Evolutionary conservation across 768 basidiomycete species (phyloP).

Genomic region (Infundibulicybe gibba): DNA sequence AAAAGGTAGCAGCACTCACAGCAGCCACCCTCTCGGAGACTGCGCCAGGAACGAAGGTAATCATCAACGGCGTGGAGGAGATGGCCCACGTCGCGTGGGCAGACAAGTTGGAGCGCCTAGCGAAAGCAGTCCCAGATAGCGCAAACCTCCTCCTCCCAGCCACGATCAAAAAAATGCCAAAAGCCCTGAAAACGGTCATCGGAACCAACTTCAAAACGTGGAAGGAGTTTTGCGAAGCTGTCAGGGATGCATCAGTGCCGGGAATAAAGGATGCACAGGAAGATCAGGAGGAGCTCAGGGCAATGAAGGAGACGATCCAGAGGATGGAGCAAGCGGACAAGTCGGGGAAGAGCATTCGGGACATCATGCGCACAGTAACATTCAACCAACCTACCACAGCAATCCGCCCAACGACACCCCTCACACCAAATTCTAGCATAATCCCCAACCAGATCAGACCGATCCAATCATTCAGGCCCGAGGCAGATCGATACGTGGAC

Average conservation of each 20-base stretch:
- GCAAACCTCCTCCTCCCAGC: neutral
- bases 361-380: too few relatives aligned
- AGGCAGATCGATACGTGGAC: too few relatives aligned
- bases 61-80: conserved; percentile 3
- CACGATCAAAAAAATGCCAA: conserved; percentile 3
- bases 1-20: conserved; percentile 9
- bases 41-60: conserved; percentile 8
- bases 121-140: conserved; percentile 1
- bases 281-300: neutral
- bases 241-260: neutral
- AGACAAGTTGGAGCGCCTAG: too few relatives aligned
- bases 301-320: too few relatives aligned
- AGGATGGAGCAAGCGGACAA: too few relatives aligned
- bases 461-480: too few relatives aligned
- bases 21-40: conserved; percentile 8
- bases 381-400: too few relatives aligned
- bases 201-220: neutral
- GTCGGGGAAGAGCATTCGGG: too few relatives aligned
- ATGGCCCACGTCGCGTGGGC: too few relatives aligned
- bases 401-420: too few relatives aligned
- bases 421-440: too few relatives aligned
- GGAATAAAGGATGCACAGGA: neutral
- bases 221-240: neutral
- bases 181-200: neutral
- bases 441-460: too few relatives aligned